Conservation (phyloP, 225 moss, liverwort and hornwort species). For the Bryum argenteum region DNA sequence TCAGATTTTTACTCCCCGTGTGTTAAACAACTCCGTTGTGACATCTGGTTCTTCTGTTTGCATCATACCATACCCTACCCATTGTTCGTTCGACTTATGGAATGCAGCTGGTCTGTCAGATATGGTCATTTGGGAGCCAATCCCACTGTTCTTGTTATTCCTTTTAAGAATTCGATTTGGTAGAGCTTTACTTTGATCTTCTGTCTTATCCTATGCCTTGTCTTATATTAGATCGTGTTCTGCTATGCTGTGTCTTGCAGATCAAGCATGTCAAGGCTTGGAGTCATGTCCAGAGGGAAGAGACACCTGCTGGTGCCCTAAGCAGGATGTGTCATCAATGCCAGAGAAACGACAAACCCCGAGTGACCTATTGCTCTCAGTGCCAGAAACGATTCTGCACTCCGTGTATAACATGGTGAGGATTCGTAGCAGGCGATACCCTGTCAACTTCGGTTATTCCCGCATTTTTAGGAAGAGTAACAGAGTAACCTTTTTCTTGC, state of each 20-base stretch:
- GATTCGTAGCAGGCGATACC: background rate
- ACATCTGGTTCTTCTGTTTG: conserved; percentile 18
- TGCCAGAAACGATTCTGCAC: conserved; percentile 88
- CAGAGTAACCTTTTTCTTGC: background rate
- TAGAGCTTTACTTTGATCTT: background rate
- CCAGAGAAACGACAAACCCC: conserved; percentile 82
- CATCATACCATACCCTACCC: background rate
- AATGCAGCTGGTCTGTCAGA: background rate
- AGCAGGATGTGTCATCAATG: conserved; percentile 98
- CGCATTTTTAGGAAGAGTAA: conserved; percentile 1
- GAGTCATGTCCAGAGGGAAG: conserved; percentile 52
- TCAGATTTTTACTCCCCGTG: background rate
- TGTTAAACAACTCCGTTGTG: conserved; percentile 1
- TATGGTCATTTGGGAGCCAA: background rate
- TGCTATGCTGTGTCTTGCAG: conserved; percentile 26
- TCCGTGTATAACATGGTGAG: conserved; percentile 83
- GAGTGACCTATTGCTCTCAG: conserved; percentile 67
- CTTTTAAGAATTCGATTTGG: conserved; percentile 15
- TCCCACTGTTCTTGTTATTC: background rate
- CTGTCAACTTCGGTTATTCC: conserved; percentile 8
- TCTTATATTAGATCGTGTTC: background rate
- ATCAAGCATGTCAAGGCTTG: conserved; percentile 43
- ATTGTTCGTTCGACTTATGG: background rate
- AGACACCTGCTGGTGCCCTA: conserved; percentile 47
- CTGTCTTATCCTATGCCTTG: conserved; percentile 6